phyloP scores from a whole-genome alignment of 495 filamentous ascomycete genomes.

The Penicillium longicatenatum region DNA sequence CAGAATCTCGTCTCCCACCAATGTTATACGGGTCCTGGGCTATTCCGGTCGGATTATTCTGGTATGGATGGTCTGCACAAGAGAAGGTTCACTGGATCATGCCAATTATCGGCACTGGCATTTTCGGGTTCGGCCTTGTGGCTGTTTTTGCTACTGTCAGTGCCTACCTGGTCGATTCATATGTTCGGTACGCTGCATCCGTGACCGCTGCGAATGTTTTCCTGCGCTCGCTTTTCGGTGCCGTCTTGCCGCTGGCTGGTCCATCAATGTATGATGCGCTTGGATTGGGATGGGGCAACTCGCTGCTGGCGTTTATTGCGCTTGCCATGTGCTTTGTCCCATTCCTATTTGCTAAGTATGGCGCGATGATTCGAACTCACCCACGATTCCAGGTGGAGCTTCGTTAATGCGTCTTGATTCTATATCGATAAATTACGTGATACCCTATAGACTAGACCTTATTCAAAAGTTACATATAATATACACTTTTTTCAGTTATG shows the following conservation, averaged over 20 bases:
- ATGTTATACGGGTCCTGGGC: conserved; percentile 58
- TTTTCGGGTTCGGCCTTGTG: conserved; percentile 67
- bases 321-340: conserved; percentile 32
- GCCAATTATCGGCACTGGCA: conserved; percentile 65
- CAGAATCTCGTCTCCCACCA: conserved; percentile 46
- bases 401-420: neutral
- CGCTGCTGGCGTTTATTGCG: conserved; percentile 48
- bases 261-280: conserved; percentile 43
- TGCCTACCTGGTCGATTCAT: conserved; percentile 67
- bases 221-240: conserved; percentile 61
- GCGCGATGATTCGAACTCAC: conserved; percentile 26
- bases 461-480: neutral
- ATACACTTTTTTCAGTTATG: no score
- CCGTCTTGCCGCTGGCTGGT: conserved; percentile 48
- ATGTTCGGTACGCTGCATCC: conserved; percentile 65
- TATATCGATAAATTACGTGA: conserved; percentile 1
- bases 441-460: conserved; percentile 1
- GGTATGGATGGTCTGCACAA: conserved; percentile 68
- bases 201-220: conserved; percentile 63
- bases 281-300: conserved; percentile 47
- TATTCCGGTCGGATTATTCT: conserved; percentile 66
- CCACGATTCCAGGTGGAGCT: conserved; percentile 6
- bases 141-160: conserved; percentile 54
- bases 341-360: conserved; percentile 43
- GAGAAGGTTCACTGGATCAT: conserved; percentile 61